Evolutionary conservation across 495 filamentous ascomycete species (phyloP).

Genomic region (Pseudoneurospora amorphoporcata): DNA sequence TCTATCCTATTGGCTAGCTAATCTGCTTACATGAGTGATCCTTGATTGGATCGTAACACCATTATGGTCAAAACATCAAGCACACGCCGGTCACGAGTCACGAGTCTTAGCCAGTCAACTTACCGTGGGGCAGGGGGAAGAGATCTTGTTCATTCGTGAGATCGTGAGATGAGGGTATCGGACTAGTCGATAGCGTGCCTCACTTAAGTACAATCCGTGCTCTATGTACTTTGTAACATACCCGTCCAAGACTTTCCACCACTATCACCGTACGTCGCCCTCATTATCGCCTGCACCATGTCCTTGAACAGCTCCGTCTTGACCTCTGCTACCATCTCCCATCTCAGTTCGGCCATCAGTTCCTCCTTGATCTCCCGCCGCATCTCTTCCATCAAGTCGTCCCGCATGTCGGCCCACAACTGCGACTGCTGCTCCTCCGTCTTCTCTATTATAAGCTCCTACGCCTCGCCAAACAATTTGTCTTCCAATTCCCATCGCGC

Average conservation of each 20-base stretch:
- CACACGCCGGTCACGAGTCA: not conserved
- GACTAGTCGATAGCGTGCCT: not conserved
- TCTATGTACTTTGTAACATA: not conserved
- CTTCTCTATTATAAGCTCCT: not conserved
- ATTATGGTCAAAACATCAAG: not conserved
- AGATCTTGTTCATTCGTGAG: not conserved
- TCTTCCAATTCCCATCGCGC: not conserved
- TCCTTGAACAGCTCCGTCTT: slow-evolving; percentile 1
- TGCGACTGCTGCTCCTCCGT: not conserved
- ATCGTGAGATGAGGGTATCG: not conserved
- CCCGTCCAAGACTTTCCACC: not conserved
- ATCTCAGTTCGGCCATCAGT: not conserved
- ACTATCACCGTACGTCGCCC: not conserved
- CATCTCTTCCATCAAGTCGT: not conserved
- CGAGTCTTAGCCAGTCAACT: not conserved
- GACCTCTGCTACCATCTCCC: slow-evolving; percentile 1
- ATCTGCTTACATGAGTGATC: too few species aligned
- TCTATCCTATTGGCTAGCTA: too few species aligned
- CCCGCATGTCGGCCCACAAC: not conserved
- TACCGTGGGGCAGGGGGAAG: not conserved
- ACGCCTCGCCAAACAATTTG: not conserved
- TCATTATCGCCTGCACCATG: slow-evolving; percentile 6
- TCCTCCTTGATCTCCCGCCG: not conserved
- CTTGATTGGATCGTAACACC: too few species aligned
- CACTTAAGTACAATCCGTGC: not conserved